Evolutionary conservation across 2,329 filamentous ascomycete species (phyloP), one percentile per base, ranked within the genome.

Genomic region (Aureobasidium sp.): DNA sequence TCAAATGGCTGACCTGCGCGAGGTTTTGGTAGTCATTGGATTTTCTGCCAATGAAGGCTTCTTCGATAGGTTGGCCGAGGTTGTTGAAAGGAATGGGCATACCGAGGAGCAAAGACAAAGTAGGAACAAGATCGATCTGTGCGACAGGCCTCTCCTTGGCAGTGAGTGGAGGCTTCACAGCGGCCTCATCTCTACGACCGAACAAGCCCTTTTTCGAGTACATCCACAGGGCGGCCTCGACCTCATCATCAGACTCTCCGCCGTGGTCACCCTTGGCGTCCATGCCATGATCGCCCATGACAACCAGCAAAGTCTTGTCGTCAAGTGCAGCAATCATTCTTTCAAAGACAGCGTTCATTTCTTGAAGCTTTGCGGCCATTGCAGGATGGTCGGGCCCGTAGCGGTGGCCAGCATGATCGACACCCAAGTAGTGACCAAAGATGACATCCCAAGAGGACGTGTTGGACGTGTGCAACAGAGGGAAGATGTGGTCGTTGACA

Each of bases 251-350:
- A 36, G 93, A 97, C 78, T 99, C 94, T 61, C 94, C 94, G n/a
- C 94, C 94, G 71, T 99, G 94, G 67, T 99, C 94, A 20, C 94
- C 94, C 77, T 99, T 97, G 64, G 84, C 80, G 74, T 99, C 94
- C 94, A 99, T 99, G 12, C 94, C 94, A 71, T 99, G 94, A 72
- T 99, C 94, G n/a, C 94, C 94, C 91, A 99, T 96, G 15, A 99
- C 89, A 22, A 99, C 86, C 39, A 99, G 79, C 25, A 99, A 79
- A 0, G 94, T 99, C 61, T 90, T 79, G 59, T 97, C 88, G 68
- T 96, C 93, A 20, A 99, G 78, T 3, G 79, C 78, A 0, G 83
- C 79, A 3, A 89, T 86, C 60, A 97, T 80, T 29, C 87, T 81
- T 47, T 86, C 83, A 63, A 97, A 80, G 34, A 96, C 87, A 0